phyloP scores from a whole-genome alignment of 2,329 filamentous ascomycete species.

The Aspergillus sp. region DNA sequence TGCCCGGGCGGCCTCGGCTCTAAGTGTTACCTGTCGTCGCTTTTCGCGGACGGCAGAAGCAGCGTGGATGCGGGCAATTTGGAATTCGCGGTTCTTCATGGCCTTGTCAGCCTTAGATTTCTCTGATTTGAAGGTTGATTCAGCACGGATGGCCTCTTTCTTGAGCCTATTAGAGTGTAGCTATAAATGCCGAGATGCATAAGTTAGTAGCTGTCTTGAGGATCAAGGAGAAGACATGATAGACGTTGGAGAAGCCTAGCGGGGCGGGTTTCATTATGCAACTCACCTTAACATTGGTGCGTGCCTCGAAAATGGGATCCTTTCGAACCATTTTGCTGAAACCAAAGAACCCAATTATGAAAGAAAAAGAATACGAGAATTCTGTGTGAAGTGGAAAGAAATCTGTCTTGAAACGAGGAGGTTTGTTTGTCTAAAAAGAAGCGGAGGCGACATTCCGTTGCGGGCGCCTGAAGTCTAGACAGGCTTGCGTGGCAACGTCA shows the following conservation, averaged over 20 bases:
- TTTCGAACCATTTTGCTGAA: slow-evolving; percentile 32
- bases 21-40: slow-evolving; percentile 41
- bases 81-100: slow-evolving; percentile 45
- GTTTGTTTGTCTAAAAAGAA: too few species aligned
- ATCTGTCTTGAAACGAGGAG: too few species aligned
- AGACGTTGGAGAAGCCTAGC: neutral
- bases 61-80: slow-evolving; percentile 47
- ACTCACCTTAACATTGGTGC: slow-evolving; percentile 38
- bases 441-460: too few species aligned
- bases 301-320: slow-evolving; percentile 38
- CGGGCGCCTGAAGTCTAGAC: too few species aligned
- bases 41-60: slow-evolving; percentile 43
- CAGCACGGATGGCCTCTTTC: slow-evolving; percentile 43
- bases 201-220: slow-evolving; percentile 1
- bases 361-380: too few species aligned
- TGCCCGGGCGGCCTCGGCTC: slow-evolving; percentile 42
- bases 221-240: slow-evolving; percentile 1
- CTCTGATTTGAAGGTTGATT: slow-evolving; percentile 43
- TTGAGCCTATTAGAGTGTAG: slow-evolving; percentile 45
- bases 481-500: too few species aligned
- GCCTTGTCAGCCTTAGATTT: slow-evolving; percentile 45
- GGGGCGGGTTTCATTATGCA: neutral
- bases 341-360: too few species aligned
- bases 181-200: slow-evolving; percentile 14
- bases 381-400: neutral